A percentile compares a stretch with the other conserved stretches of the same genome.
Conservation (phyloP, 495 filamentous ascomycete species). For the Talaromyces borbonicus region DNA sequence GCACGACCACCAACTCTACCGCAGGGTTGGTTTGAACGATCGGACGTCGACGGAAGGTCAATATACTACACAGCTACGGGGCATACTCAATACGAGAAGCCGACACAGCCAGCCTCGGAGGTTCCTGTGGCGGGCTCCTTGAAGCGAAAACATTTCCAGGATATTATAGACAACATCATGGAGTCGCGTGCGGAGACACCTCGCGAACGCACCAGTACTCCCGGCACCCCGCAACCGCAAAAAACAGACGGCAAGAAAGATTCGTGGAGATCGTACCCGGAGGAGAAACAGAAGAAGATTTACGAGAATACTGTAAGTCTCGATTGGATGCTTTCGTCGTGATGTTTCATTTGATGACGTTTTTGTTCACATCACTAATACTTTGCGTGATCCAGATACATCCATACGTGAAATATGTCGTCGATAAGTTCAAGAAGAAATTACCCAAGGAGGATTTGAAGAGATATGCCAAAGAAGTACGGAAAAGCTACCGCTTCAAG, state of each 20-base stretch:
- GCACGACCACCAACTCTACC: slow-evolving; percentile 53
- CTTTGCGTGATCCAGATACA: slow-evolving; percentile 45
- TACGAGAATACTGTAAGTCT: slow-evolving; percentile 88
- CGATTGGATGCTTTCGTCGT: slow-evolving; percentile 23
- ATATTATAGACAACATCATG: slow-evolving; percentile 78
- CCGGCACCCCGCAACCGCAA: slow-evolving; percentile 36
- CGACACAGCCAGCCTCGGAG: slow-evolving; percentile 55
- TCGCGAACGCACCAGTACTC: slow-evolving; percentile 45
- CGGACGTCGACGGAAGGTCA: slow-evolving; percentile 54
- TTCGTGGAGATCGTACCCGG: slow-evolving; percentile 67
- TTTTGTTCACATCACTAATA: too few relatives aligned
- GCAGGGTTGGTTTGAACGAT: slow-evolving; percentile 63
- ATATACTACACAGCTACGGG: slow-evolving; percentile 77
- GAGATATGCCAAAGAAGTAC: slow-evolving; percentile 72
- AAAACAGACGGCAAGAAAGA: slow-evolving; percentile 53
- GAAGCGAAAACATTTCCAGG: slow-evolving; percentile 60
- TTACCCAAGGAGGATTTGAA: slow-evolving; percentile 83
- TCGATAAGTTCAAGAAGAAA: slow-evolving; percentile 76
- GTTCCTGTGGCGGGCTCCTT: slow-evolving; percentile 50
- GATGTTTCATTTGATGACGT: too few relatives aligned
- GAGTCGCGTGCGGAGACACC: slow-evolving; percentile 58
- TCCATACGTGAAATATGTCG: slow-evolving; percentile 72
- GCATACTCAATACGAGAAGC: slow-evolving; percentile 68
- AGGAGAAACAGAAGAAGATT: slow-evolving; percentile 85
- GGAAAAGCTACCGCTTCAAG: slow-evolving; percentile 2